A percentile compares a stretch with the other conserved stretches of the same genome.
phyloP scores from a whole-genome alignment of 73 alveolate species.

The Paramecium biaurelia region DNA sequence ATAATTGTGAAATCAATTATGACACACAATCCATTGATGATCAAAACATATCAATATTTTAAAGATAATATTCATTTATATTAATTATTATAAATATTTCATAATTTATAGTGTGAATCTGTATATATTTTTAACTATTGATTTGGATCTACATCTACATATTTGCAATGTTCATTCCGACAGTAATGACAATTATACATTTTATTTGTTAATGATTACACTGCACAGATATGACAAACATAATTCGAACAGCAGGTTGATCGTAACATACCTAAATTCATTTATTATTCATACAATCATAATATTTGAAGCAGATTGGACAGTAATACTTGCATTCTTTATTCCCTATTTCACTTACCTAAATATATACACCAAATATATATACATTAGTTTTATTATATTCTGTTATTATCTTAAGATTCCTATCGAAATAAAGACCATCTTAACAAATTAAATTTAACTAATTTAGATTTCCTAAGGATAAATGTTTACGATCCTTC shows the following conservation, averaged over 20 bases:
- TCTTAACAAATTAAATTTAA: slow-evolving; percentile 18
- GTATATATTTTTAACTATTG: slow-evolving; percentile 7
- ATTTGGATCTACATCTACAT: slow-evolving; percentile 32
- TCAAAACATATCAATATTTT: neutral
- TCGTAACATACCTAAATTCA: neutral
- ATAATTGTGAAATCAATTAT: slow-evolving; percentile 23
- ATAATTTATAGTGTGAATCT: slow-evolving; percentile 15
- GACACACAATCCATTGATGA: slow-evolving; percentile 32
- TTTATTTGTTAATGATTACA: slow-evolving; percentile 3
- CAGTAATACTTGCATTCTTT: slow-evolving; percentile 13
- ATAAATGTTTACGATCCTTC: slow-evolving; percentile 3
- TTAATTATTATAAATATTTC: neutral
- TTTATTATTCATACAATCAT: neutral
- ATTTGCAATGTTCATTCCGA: slow-evolving; percentile 6
- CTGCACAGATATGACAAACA: slow-evolving; percentile 29
- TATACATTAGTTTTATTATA: slow-evolving; percentile 11
- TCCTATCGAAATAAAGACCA: slow-evolving; percentile 37
- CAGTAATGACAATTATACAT: slow-evolving; percentile 37
- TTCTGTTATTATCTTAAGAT: slow-evolving; percentile 34
- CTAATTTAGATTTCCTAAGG: slow-evolving; percentile 1
- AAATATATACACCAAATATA: neutral
- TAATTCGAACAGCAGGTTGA: slow-evolving; percentile 13
- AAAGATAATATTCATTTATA: neutral
- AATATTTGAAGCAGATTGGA: slow-evolving; percentile 42
- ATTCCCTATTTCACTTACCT: neutral